Evolutionary conservation across 179 eudicot species (phyloP).

Genomic region (Camellia oleifera): DNA sequence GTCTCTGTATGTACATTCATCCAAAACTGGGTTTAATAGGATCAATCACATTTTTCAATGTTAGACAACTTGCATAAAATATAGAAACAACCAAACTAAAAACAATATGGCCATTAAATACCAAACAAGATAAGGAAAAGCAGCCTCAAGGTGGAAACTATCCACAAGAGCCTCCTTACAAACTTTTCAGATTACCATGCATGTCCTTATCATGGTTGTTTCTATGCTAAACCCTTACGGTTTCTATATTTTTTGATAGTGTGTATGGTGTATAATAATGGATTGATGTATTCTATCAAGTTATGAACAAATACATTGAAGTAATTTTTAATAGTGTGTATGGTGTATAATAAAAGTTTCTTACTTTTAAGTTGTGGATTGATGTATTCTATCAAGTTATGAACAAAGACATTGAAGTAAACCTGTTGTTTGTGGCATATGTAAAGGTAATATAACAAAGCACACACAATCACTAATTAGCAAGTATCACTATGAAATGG

Average conservation of each 20-base stretch:
- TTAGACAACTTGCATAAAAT: neutral
- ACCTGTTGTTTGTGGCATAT: constrained; percentile 4
- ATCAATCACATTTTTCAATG: neutral
- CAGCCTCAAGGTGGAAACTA: neutral
- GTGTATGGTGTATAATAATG: no score
- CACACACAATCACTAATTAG: constrained; percentile 1
- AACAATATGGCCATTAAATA: neutral
- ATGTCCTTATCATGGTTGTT: neutral
- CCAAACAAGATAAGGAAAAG: neutral
- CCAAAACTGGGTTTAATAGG: neutral
- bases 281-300: neutral
- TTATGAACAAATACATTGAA: neutral
- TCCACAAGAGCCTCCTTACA: neutral
- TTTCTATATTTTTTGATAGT: no score
- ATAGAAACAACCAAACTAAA: neutral
- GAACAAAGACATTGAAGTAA: neutral
- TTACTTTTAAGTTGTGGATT: neutral
- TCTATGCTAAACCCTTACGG: neutral
- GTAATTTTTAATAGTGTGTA: no score
- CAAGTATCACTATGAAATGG: neutral
- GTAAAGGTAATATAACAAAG: neutral
- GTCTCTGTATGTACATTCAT: neutral
- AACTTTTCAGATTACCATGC: neutral
- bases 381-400: neutral
- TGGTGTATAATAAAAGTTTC: no score